Conservation (phyloP, 495 filamentous ascomycete species). For the Ramalina intermedia region DNA sequence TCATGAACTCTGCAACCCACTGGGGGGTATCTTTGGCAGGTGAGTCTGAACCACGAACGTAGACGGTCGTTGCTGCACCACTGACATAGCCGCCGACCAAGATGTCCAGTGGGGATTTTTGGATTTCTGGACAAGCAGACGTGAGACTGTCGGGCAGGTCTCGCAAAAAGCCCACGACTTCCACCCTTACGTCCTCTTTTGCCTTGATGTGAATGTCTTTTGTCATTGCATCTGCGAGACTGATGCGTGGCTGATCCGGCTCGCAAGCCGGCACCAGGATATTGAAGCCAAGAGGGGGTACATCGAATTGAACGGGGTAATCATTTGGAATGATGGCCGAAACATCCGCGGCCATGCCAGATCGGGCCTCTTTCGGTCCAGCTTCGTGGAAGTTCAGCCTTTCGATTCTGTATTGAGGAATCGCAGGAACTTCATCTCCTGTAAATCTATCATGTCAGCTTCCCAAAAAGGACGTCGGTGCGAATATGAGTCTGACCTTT, state of each 20-base stretch:
- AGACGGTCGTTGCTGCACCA: slow-evolving; percentile 61
- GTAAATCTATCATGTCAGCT: background rate
- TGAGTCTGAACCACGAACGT: slow-evolving; percentile 59
- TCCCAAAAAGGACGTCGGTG: slow-evolving; percentile 15
- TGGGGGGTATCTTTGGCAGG: slow-evolving; percentile 50
- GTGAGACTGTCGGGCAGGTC: slow-evolving; percentile 58
- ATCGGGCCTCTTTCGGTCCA: slow-evolving; percentile 29
- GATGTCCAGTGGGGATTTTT: slow-evolving; percentile 72
- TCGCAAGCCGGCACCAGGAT: slow-evolving; percentile 69
- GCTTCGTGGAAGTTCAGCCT: slow-evolving; percentile 62
- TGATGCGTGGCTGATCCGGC: slow-evolving; percentile 43
- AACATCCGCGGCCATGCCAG: slow-evolving; percentile 64
- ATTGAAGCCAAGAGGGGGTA: slow-evolving; percentile 71
- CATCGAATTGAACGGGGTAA: slow-evolving; percentile 55
- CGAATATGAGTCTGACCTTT: slow-evolving; percentile 55
- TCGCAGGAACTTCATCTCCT: slow-evolving; percentile 52
- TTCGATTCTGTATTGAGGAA: slow-evolving; percentile 67
- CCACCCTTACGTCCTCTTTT: slow-evolving; percentile 45
- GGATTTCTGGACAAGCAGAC: slow-evolving; percentile 52
- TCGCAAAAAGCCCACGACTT: slow-evolving; percentile 52
- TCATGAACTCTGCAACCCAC: slow-evolving; percentile 71
- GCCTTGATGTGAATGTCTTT: slow-evolving; percentile 48
- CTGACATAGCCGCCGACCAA: slow-evolving; percentile 70
- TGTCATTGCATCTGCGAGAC: slow-evolving; percentile 65
- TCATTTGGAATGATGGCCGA: slow-evolving; percentile 52